Evolutionary conservation across 2,329 filamentous ascomycete species (phyloP).

Genomic region (Penicillium italicum): DNA sequence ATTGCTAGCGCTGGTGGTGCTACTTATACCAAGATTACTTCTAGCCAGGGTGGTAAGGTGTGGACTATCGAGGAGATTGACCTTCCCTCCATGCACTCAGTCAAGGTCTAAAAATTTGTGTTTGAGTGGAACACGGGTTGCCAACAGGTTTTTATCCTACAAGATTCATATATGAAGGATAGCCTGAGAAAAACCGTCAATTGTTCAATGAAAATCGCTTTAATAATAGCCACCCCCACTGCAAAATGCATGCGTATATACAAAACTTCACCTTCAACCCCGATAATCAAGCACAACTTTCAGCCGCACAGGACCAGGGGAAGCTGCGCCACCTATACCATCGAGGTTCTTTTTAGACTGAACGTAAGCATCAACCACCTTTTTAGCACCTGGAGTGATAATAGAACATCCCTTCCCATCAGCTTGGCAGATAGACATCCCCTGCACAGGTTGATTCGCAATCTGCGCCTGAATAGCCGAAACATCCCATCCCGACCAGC

Average conservation of each 20-base stretch:
- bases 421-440: slow-evolving; percentile 34
- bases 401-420: slow-evolving; percentile 29
- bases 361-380: slow-evolving; percentile 30
- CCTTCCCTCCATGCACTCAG: slow-evolving; percentile 32
- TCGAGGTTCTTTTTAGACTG: slow-evolving; percentile 23
- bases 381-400: slow-evolving; percentile 23
- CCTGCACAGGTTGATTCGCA: slow-evolving; percentile 29
- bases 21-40: slow-evolving; percentile 34
- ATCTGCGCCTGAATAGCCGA: slow-evolving; percentile 39
- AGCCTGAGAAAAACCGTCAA: not conserved
- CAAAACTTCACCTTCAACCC: slow-evolving; percentile 7
- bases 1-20: slow-evolving; percentile 30
- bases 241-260: not conserved
- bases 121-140: not conserved
- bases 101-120: too few species aligned
- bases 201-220: not conserved
- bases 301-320: slow-evolving; percentile 31
- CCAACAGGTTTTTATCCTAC: not conserved
- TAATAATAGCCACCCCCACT: not conserved
- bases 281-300: slow-evolving; percentile 29
- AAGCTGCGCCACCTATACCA: slow-evolving; percentile 37
- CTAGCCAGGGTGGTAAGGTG: slow-evolving; percentile 35
- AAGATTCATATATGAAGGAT: not conserved
- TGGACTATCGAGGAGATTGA: slow-evolving; percentile 39
- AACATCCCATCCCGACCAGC: slow-evolving; percentile 42